phyloP scores from a whole-genome alignment of 306 rosid genomes.

The Cucumis sativus region DNA sequence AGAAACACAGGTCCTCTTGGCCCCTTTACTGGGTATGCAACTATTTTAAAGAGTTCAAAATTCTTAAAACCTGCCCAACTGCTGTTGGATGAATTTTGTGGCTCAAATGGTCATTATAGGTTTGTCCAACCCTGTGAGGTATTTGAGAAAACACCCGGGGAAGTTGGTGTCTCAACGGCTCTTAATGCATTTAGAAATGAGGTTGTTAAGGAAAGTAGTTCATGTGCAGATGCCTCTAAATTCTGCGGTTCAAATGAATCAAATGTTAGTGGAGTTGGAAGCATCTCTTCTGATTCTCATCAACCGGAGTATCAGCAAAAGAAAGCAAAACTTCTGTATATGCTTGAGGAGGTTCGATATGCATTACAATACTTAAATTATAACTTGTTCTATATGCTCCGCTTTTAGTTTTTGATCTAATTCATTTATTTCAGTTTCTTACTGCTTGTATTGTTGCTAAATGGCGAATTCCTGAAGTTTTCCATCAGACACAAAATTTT shows the following conservation, averaged over 20 bases:
- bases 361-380: background rate
- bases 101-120: slow-evolving; percentile 14
- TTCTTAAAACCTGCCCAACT: slow-evolving; percentile 65
- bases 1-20: slow-evolving; percentile 80
- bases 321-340: slow-evolving; percentile 64
- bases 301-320: slow-evolving; percentile 55
- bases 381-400: background rate
- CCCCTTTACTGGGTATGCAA: slow-evolving; percentile 90
- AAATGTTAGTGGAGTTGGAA: slow-evolving; percentile 27
- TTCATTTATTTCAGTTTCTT: background rate
- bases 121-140: slow-evolving; percentile 12
- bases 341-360: slow-evolving; percentile 82
- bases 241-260: slow-evolving; percentile 35
- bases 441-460: background rate
- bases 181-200: slow-evolving; percentile 23
- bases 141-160: slow-evolving; percentile 32
- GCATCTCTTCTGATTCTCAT: slow-evolving; percentile 31
- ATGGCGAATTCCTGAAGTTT: background rate
- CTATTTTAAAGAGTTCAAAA: slow-evolving; percentile 68
- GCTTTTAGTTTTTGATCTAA: background rate
- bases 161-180: slow-evolving; percentile 24
- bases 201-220: slow-evolving; percentile 17
- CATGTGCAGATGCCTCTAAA: slow-evolving; percentile 39
- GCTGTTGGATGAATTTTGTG: slow-evolving; percentile 52
- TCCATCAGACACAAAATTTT: background rate